Conservation (phyloP, 768 basidiomycete species). For the Xerocomus brunneocitrinus region DNA sequence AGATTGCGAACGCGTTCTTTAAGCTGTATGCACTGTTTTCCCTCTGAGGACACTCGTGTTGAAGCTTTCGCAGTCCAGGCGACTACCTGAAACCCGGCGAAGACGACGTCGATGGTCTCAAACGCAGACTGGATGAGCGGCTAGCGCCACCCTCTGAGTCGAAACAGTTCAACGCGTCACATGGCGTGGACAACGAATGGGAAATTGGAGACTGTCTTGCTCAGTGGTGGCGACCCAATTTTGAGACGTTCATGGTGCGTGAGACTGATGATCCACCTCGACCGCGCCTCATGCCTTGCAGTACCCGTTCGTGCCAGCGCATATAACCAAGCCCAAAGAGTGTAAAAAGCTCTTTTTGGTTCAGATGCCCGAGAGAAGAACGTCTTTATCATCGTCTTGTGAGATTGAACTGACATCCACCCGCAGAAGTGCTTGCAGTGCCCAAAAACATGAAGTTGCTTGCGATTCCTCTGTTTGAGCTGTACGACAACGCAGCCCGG, state of each 20-base stretch:
- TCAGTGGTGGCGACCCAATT: conserved; percentile 98
- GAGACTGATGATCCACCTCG: background rate
- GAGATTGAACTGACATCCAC: background rate
- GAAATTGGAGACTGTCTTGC: conserved; percentile 95
- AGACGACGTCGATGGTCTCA: conserved; percentile 87
- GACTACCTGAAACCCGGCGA: conserved; percentile 97
- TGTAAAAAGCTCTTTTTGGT: conserved; percentile 95
- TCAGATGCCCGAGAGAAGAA: conserved; percentile 92
- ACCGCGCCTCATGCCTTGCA: conserved; percentile 26
- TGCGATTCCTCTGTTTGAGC: conserved; percentile 92
- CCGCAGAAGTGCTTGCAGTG: conserved; percentile 87
- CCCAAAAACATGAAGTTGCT: conserved; percentile 99
- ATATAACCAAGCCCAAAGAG: conserved; percentile 97
- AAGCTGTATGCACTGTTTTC: conserved; percentile 67
- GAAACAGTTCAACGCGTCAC: conserved; percentile 69
- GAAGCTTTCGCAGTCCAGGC: conserved; percentile 62
- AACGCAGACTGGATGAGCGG: conserved; percentile 82
- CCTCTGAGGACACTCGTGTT: background rate
- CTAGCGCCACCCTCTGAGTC: conserved; percentile 75
- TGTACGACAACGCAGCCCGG: conserved; percentile 96
- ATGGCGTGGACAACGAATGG: conserved; percentile 87
- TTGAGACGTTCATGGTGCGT: conserved; percentile 97
- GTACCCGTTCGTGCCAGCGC: conserved; percentile 94
- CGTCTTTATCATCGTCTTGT: conserved; percentile 27
- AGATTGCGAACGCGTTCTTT: conserved; percentile 98